Conservation (phyloP, 2,329 filamentous ascomycete genomes). For the Botryotinia globosa region DNA sequence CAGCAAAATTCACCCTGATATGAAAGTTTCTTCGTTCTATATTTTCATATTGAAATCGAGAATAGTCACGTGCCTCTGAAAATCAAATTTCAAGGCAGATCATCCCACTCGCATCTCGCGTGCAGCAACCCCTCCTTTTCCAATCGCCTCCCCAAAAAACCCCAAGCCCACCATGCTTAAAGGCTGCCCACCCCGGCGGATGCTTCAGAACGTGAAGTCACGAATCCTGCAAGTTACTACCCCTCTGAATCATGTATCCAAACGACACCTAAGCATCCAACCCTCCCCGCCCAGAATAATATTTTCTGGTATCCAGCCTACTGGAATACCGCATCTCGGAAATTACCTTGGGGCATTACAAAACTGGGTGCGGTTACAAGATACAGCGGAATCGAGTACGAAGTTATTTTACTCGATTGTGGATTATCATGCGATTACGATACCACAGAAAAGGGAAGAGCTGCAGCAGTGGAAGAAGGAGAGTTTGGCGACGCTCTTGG, state of each 20-base stretch:
- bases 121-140: background rate
- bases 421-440: slow-evolving; percentile 89
- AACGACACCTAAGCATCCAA: background rate
- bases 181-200: background rate
- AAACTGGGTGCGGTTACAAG: slow-evolving; percentile 81
- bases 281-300: slow-evolving; percentile 47
- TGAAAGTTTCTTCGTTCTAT: background rate
- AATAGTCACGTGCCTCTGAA: slow-evolving; percentile 5
- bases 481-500: slow-evolving; percentile 75
- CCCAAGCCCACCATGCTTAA: slow-evolving; percentile 3
- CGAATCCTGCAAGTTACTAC: background rate
- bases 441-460: slow-evolving; percentile 61
- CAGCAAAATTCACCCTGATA: background rate
- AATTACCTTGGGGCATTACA: slow-evolving; percentile 91
- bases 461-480: slow-evolving; percentile 67
- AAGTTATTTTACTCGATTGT: slow-evolving; percentile 83
- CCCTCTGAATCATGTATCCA: background rate
- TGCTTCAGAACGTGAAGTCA: slow-evolving; percentile 19
- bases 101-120: slow-evolving; percentile 3
- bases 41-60: background rate
- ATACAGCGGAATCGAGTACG: slow-evolving; percentile 53
- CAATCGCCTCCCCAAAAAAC: background rate
- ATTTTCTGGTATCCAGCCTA: slow-evolving; percentile 97
- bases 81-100: slow-evolving; percentile 3
- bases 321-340: slow-evolving; percentile 87